A percentile compares a stretch with the other conserved stretches of the same genome.
Conservation (phyloP, 768 basidiomycete species). For the Pluteus cervinus region DNA sequence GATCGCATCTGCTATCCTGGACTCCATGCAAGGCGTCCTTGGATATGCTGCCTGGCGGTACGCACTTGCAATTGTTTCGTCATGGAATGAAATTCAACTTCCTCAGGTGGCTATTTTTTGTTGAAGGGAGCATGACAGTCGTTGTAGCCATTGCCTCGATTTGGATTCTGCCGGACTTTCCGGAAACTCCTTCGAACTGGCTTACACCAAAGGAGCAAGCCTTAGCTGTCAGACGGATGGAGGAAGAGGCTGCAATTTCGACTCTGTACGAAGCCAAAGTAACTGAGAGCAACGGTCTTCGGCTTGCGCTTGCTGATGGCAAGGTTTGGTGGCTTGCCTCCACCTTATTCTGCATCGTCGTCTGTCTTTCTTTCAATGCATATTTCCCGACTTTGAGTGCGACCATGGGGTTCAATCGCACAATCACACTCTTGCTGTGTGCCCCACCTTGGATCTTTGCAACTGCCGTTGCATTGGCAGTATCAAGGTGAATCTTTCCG, state of each 20-base stretch:
- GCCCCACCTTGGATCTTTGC: constrained; percentile 62
- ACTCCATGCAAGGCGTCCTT: constrained; percentile 60
- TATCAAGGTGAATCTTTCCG: constrained; percentile 40
- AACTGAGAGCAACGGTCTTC: constrained; percentile 34
- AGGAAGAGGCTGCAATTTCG: constrained; percentile 41
- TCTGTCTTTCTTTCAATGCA: constrained; percentile 64
- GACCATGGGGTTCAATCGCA: constrained; percentile 63
- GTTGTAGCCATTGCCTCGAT: constrained; percentile 42
- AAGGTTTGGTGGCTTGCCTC: constrained; percentile 62
- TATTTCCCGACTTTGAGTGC: constrained; percentile 68
- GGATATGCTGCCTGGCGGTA: constrained; percentile 72
- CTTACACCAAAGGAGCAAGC: constrained; percentile 50
- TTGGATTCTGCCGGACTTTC: constrained; percentile 73
- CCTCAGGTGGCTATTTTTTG: constrained; percentile 64
- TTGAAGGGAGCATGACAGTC: constrained; percentile 59
- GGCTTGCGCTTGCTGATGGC: constrained; percentile 59
- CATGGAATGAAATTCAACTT: not conserved
- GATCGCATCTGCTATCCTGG: constrained; percentile 71
- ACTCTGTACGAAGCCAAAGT: constrained; percentile 13
- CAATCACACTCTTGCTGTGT: constrained; percentile 54
- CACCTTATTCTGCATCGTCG: constrained; percentile 31
- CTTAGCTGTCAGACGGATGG: constrained; percentile 54
- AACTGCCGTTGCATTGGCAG: constrained; percentile 45
- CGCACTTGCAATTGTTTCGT: constrained; percentile 6
- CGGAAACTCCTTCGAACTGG: constrained; percentile 46